A percentile compares a stretch with the other conserved stretches of the same genome.
Conservation (phyloP, 768 basidiomycete species). For the Trichaptum fuscoviolaceum region DNA sequence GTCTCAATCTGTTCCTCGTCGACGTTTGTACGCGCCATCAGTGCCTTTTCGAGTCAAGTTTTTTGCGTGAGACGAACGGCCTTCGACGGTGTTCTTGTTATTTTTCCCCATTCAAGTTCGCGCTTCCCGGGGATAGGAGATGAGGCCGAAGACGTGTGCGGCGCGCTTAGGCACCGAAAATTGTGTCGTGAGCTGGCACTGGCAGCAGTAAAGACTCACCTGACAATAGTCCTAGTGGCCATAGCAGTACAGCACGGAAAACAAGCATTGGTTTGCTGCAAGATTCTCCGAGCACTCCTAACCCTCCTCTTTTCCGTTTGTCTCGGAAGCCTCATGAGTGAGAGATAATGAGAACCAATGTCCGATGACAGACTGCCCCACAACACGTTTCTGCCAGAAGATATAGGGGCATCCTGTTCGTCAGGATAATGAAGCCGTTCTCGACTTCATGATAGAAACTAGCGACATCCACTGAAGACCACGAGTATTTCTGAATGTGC, state of each 20-base stretch:
- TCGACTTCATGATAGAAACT: no score
- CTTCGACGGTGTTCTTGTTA: not conserved
- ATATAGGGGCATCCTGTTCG: no score
- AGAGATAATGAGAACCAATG: not conserved
- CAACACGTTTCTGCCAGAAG: no score
- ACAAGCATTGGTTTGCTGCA: not conserved
- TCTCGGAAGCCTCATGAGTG: not conserved
- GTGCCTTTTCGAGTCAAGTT: not conserved
- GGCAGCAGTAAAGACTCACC: not conserved
- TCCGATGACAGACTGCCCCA: no score
- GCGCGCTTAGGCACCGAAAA: not conserved
- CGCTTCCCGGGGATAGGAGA: not conserved
- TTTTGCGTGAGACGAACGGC: not conserved
- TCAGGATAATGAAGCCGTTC: no score
- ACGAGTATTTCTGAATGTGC: no score
- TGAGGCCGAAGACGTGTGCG: not conserved
- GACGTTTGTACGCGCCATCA: not conserved
- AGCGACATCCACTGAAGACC: no score
- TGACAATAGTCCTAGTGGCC: not conserved
- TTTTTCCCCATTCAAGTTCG: not conserved
- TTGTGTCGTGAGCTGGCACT: not conserved
- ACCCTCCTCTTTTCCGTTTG: not conserved
- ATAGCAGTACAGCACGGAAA: not conserved
- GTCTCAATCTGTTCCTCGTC: not conserved
- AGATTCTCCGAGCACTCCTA: not conserved